These are phyloP conservation scores for Aspergillus nidulans DNA, from an alignment of 495 filamentous ascomycete species.

Conservation along the genomic window DNA sequence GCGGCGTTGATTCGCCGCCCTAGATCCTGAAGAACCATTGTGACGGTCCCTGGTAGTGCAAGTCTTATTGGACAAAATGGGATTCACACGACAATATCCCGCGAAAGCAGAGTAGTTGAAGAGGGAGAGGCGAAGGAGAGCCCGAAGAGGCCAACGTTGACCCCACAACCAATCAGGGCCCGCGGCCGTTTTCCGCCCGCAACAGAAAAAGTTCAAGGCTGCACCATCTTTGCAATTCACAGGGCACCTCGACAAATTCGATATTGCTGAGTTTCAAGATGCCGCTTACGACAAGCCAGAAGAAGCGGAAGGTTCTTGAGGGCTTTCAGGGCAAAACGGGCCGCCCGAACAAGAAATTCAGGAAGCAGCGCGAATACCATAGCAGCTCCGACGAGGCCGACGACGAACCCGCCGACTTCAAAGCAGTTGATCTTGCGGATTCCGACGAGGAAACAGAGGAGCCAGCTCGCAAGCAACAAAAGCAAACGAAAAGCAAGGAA, in stretches of 20 bases:
- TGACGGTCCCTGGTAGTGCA: constrained; percentile 14
- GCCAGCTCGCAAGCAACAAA: constrained; percentile 13
- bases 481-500: constrained; percentile 21
- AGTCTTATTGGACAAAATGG: neutral
- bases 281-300: constrained; percentile 38
- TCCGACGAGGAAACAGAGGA: constrained; percentile 54
- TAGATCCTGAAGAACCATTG: constrained; percentile 97
- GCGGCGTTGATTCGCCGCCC: constrained; percentile 97
- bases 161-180: constrained; percentile 34
- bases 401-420: constrained; percentile 43
- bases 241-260: neutral
- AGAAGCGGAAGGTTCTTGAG: constrained; percentile 59
- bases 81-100: neutral
- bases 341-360: constrained; percentile 64
- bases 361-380: constrained; percentile 66
- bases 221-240: constrained; percentile 1
- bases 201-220: constrained; percentile 31
- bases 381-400: constrained; percentile 61
- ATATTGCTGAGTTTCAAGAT: constrained; percentile 17
- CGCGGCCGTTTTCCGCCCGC: constrained; percentile 25
- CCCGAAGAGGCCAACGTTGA: constrained; percentile 19
- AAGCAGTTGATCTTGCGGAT: constrained; percentile 62
- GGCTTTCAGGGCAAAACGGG: constrained; percentile 50
- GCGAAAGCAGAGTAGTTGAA: neutral
- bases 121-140: constrained; percentile 7